Evolutionary conservation across 2,329 filamentous ascomycete species (phyloP).

Genomic region (Periconia sp.): DNA sequence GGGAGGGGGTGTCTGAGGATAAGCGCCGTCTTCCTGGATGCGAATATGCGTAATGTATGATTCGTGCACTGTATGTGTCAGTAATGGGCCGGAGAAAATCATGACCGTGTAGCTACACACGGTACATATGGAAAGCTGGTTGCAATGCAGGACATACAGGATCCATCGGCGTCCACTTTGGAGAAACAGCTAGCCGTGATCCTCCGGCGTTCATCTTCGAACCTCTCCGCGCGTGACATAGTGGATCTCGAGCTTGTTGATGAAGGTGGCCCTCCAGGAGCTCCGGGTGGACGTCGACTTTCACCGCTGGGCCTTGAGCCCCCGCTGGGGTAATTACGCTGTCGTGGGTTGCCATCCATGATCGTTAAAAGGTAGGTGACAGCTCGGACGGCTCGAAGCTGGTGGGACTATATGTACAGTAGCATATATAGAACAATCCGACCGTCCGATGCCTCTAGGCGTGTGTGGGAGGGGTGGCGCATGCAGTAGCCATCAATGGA

Average conservation of each 20-base stretch:
- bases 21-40: constrained; percentile 81
- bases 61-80: constrained; percentile 64
- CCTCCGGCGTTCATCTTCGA: constrained; percentile 94
- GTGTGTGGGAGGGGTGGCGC: not conserved
- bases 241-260: constrained; percentile 24
- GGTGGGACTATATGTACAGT: not conserved
- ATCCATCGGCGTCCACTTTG: constrained; percentile 85
- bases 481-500: constrained; percentile 7
- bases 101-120: constrained; percentile 2
- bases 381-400: not conserved
- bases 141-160: constrained; percentile 60
- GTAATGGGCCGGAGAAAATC: not conserved
- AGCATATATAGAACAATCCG: constrained; percentile 1
- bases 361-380: not conserved
- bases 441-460: constrained; percentile 3
- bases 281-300: constrained; percentile 26
- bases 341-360: constrained; percentile 36
- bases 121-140: not conserved
- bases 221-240: constrained; percentile 70
- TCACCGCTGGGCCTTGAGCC: constrained; percentile 24
- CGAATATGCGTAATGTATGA: constrained; percentile 98
- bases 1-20: constrained; percentile 82
- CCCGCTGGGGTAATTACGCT: constrained; percentile 34
- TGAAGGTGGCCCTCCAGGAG: constrained; percentile 29
- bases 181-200: constrained; percentile 94